Percentiles rank a stretch among this genome's conserved stretches.
Conservation (phyloP, 2,329 filamentous ascomycete species). For the Scedosporium aurantiacum region DNA sequence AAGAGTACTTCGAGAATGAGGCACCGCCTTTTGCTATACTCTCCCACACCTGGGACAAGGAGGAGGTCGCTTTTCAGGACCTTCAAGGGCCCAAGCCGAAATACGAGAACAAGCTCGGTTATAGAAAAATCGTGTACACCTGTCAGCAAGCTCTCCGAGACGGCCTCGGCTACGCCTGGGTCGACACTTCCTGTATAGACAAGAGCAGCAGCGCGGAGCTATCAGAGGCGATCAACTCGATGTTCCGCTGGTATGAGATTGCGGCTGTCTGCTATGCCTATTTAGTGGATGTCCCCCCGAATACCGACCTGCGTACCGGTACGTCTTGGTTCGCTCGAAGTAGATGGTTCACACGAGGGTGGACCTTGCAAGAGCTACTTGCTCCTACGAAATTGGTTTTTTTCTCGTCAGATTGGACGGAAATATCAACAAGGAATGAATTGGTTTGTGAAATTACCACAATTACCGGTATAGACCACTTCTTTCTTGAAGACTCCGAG, state of each 20-base stretch:
- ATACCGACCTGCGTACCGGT: conserved; percentile 4
- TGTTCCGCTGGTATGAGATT: conserved; percentile 16
- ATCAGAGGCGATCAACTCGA: conserved; percentile 17
- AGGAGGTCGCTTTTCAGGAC: conserved; percentile 8
- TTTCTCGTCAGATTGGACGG: conserved; percentile 16
- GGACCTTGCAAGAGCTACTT: conserved; percentile 21
- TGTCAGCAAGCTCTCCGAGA: conserved; percentile 7
- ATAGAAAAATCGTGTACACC: conserved; percentile 3
- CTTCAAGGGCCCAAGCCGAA: conserved; percentile 5
- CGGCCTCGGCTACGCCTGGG: conserved; percentile 6
- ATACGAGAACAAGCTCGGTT: background rate
- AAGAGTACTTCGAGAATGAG: conserved; percentile 8
- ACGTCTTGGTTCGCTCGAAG: conserved; percentile 7
- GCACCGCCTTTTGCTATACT: conserved; percentile 8
- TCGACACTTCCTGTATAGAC: conserved; percentile 17
- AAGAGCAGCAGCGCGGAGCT: conserved; percentile 15
- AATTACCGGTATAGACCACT: background rate
- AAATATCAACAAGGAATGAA: conserved; percentile 14
- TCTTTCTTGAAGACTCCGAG: conserved; percentile 6
- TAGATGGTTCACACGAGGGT: conserved; percentile 16
- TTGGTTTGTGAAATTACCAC: conserved; percentile 7
- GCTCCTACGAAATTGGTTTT: conserved; percentile 17
- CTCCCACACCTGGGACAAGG: conserved; percentile 9
- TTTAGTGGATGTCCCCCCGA: conserved; percentile 12
- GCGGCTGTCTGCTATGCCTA: conserved; percentile 17